phyloP scores from a whole-genome alignment of 352 stramenopile genomes.

The Elongisporangium undulatum region DNA sequence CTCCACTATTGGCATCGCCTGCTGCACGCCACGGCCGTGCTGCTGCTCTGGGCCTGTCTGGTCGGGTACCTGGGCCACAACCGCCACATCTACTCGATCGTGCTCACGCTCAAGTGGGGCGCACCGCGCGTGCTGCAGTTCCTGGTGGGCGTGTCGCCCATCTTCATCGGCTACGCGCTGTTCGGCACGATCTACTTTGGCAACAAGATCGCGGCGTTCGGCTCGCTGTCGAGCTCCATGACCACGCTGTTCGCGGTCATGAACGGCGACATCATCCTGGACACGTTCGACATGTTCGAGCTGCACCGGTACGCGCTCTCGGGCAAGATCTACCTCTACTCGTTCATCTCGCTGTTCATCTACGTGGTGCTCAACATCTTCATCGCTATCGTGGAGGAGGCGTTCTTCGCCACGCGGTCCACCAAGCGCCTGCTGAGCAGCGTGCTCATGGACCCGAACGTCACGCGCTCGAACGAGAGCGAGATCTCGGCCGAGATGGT shows the following conservation, averaged over 20 bases:
- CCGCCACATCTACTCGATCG: conserved; percentile 83
- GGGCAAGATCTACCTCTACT: conserved; percentile 82
- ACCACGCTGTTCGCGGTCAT: conserved; percentile 87
- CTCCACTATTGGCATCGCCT: conserved; percentile 73
- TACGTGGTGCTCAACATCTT: conserved; percentile 93
- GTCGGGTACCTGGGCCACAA: conserved; percentile 89
- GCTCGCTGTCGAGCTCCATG: conserved; percentile 57
- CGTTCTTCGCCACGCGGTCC: conserved; percentile 86
- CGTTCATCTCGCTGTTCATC: conserved; percentile 91
- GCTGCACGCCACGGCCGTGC: conserved; percentile 57
- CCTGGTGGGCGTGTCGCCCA: conserved; percentile 81
- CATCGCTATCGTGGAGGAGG: conserved; percentile 89
- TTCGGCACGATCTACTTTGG: conserved; percentile 90
- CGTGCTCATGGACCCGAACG: conserved; percentile 46
- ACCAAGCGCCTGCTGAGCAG: conserved; percentile 54
- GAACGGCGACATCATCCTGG: conserved; percentile 90
- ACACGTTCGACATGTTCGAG: conserved; percentile 86
- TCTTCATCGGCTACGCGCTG: conserved; percentile 86
- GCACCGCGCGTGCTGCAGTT: conserved; percentile 84
- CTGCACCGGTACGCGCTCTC: conserved; percentile 57
- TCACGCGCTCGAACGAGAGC: conserved; percentile 29
- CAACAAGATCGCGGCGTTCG: conserved; percentile 71
- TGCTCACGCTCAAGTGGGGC: conserved; percentile 84
- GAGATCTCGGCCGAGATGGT: conserved; percentile 60
- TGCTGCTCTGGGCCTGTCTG: conserved; percentile 79